phyloP scores from a whole-genome alignment of 257 asterid genomes.

The Linderniella brevidens region DNA sequence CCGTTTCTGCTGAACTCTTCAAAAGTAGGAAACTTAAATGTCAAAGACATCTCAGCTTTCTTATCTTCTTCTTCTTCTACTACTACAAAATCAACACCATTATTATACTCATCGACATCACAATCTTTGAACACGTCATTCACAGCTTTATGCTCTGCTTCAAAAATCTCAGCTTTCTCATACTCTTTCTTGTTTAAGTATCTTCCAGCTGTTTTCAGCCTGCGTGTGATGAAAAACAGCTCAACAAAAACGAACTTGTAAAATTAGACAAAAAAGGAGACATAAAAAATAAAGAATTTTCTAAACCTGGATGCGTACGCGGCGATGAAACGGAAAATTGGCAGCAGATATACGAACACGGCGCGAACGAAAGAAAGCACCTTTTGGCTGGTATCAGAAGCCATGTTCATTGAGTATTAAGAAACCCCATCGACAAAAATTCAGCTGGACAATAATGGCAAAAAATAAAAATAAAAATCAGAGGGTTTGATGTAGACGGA shows the following conservation, averaged over 20 bases:
- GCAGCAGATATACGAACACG: slow-evolving; percentile 22
- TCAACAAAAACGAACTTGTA: neutral
- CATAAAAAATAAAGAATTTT: neutral
- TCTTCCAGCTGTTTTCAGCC: slow-evolving; percentile 13
- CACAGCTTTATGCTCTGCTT: slow-evolving; percentile 14
- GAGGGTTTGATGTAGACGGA: slow-evolving; percentile 11
- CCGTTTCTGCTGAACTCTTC: slow-evolving; percentile 36
- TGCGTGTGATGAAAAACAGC: slow-evolving; percentile 11
- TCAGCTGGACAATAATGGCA: no score
- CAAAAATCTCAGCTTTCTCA: neutral
- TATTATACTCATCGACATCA: no score
- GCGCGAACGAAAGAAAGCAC: slow-evolving; percentile 18
- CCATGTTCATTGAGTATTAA: neutral
- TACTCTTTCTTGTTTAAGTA: slow-evolving; percentile 2
- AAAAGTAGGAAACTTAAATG: slow-evolving; percentile 47
- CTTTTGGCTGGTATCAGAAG: slow-evolving; percentile 19
- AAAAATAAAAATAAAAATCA: no score
- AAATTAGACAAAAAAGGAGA: neutral
- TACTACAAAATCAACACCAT: neutral
- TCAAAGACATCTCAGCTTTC: slow-evolving; percentile 22
- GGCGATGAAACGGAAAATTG: slow-evolving; percentile 26
- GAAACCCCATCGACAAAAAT: slow-evolving; percentile 29
- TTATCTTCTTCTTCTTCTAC: slow-evolving; percentile 22
- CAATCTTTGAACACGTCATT: slow-evolving; percentile 9
- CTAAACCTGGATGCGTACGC: slow-evolving; percentile 33